A percentile compares a stretch with the other conserved stretches of the same genome.
These are phyloP conservation scores for Venturia pyrina DNA, from an alignment of 2,329 filamentous ascomycete species.

Conservation along the genomic window DNA sequence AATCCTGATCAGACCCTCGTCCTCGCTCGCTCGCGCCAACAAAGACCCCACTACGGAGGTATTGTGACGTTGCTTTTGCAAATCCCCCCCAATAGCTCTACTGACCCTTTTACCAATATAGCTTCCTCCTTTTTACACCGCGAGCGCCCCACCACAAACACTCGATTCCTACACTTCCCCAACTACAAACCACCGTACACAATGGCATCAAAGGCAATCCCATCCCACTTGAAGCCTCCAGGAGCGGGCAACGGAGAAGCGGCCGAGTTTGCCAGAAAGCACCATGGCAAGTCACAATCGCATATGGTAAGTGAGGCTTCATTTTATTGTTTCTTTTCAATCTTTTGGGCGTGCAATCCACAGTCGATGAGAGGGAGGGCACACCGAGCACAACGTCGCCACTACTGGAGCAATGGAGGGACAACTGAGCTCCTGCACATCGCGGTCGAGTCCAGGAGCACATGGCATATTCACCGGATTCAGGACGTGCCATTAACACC, in stretches of 20 bases:
- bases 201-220: conserved; percentile 47
- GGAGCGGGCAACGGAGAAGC: conserved; percentile 26
- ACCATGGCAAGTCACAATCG: conserved; percentile 76
- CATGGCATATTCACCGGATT: background rate
- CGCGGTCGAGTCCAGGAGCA: background rate
- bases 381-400: background rate
- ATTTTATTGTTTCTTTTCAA: background rate
- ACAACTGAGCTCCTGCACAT: background rate
- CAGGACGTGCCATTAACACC: background rate
- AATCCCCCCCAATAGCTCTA: background rate
- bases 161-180: background rate
- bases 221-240: conserved; percentile 69
- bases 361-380: background rate
- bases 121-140: background rate
- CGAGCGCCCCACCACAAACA: background rate
- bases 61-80: background rate
- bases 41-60: background rate
- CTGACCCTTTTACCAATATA: background rate
- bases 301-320: conserved; percentile 59
- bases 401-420: background rate
- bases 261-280: conserved; percentile 48
- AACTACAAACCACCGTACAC: background rate
- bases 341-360: background rate
- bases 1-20: background rate
- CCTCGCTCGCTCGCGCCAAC: background rate